These are phyloP conservation scores for Aspergillus asperescens DNA, from an alignment of 495 filamentous ascomycete species.

Conservation along the genomic window DNA sequence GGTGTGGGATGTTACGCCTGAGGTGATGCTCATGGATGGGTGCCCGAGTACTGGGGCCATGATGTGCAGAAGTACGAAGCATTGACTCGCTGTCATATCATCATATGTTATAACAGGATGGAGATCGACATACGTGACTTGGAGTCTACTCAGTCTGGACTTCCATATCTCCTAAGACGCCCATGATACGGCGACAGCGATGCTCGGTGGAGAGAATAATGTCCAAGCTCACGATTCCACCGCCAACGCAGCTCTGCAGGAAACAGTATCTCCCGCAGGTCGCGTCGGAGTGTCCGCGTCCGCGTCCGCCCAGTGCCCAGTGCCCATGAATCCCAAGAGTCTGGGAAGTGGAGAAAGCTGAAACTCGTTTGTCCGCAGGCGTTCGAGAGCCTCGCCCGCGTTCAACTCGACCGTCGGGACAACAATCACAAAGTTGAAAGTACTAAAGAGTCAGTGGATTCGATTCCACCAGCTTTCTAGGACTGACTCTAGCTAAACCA, in stretches of 20 bases:
- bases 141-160: neutral
- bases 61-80: neutral
- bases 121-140: neutral
- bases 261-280: neutral
- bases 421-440: neutral
- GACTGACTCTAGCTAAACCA: neutral
- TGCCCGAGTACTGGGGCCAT: slow-evolving; percentile 1
- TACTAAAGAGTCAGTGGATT: neutral
- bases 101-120: neutral
- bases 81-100: neutral
- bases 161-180: neutral
- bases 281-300: neutral
- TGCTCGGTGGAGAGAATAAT: neutral
- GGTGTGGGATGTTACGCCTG: neutral
- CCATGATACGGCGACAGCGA: neutral
- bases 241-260: neutral
- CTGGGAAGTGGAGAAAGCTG: slow-evolving; percentile 10
- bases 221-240: neutral
- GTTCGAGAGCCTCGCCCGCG: slow-evolving; percentile 3
- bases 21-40: neutral
- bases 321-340: slow-evolving; percentile 5
- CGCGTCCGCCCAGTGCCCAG: too few species aligned
- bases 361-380: slow-evolving; percentile 7
- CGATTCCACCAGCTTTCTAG: neutral
- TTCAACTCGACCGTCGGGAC: neutral